A percentile compares a stretch with the other conserved stretches of the same genome.
Evolutionary conservation across 371 early-diverging fungal genomes (phyloP).

Genomic region (Mortierella sp.): DNA sequence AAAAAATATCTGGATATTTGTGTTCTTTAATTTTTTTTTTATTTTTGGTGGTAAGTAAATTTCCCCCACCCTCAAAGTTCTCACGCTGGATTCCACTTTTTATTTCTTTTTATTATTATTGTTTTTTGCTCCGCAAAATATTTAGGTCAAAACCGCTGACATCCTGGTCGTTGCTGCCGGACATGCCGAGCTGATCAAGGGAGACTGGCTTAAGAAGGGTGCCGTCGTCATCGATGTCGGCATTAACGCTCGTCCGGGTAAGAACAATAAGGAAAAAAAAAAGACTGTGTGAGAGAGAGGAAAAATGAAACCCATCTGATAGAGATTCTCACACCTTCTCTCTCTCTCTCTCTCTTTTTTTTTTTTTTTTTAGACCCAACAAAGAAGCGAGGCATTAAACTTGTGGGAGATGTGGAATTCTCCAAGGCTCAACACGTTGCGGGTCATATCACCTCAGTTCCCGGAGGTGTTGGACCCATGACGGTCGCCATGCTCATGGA

Average conservation of each 20-base stretch:
- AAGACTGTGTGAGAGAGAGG: too few relatives aligned
- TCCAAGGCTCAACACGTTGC: conserved; percentile 74
- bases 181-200: conserved; percentile 79
- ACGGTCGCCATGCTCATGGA: conserved; percentile 95
- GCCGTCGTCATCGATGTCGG: conserved; percentile 96
- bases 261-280: too few relatives aligned
- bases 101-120: neutral
- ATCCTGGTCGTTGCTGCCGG: conserved; percentile 93
- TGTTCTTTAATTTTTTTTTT: neutral
- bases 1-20: too few relatives aligned
- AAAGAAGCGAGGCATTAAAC: conserved; percentile 87
- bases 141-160: conserved; percentile 77
- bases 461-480: conserved; percentile 98
- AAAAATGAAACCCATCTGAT: too few relatives aligned
- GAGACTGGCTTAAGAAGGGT: conserved; percentile 91
- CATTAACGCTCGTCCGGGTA: conserved; percentile 84
- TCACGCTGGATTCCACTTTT: neutral
- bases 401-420: conserved; percentile 95
- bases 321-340: too few relatives aligned
- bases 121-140: neutral
- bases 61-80: neutral
- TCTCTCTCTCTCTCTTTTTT: neutral
- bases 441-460: conserved; percentile 91
- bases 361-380: conserved; percentile 66
- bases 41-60: neutral